phyloP scores from a whole-genome alignment of 305 asterid genomes.

The Plantago rigida region DNA sequence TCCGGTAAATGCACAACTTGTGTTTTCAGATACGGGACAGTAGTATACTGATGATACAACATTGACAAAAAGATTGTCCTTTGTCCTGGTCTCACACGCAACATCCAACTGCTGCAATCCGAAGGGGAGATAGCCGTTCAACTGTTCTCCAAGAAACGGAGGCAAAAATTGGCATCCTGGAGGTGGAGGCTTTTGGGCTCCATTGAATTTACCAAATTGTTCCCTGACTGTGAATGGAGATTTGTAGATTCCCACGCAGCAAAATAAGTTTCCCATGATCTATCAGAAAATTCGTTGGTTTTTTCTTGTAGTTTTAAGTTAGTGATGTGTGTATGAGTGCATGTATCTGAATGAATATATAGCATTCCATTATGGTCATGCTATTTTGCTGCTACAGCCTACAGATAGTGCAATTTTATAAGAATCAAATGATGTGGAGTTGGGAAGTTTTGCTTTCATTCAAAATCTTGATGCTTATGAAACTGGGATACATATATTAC shows the following conservation, averaged over 20 bases:
- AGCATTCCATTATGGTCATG: too few species aligned
- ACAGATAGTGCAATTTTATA: too few species aligned
- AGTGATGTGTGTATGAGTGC: too few species aligned
- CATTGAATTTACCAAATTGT: not conserved
- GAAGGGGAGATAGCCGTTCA: not conserved
- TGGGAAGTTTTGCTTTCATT: too few species aligned
- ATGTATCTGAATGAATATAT: too few species aligned
- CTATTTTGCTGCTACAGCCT: too few species aligned
- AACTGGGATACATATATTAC: too few species aligned
- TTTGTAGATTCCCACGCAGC: not conserved
- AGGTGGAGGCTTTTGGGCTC: not conserved
- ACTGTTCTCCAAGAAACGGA: slow-evolving; percentile 1
- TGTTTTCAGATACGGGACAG: slow-evolving; percentile 7
- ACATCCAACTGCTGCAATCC: not conserved
- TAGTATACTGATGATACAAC: slow-evolving; percentile 14
- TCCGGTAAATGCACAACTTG: slow-evolving; percentile 10
- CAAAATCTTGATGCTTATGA: too few species aligned
- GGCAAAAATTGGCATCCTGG: not conserved
- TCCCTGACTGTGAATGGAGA: slow-evolving; percentile 1
- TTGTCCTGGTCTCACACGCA: slow-evolving; percentile 7
- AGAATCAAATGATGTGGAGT: too few species aligned
- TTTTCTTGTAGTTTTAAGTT: too few species aligned
- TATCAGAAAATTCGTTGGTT: too few species aligned
- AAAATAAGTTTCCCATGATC: not conserved
- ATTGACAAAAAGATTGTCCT: slow-evolving; percentile 17